A percentile compares a stretch with the other conserved stretches of the same genome.
phyloP scores from a whole-genome alignment of 2,329 filamentous ascomycete genomes.

The Blastomyces percursus region DNA sequence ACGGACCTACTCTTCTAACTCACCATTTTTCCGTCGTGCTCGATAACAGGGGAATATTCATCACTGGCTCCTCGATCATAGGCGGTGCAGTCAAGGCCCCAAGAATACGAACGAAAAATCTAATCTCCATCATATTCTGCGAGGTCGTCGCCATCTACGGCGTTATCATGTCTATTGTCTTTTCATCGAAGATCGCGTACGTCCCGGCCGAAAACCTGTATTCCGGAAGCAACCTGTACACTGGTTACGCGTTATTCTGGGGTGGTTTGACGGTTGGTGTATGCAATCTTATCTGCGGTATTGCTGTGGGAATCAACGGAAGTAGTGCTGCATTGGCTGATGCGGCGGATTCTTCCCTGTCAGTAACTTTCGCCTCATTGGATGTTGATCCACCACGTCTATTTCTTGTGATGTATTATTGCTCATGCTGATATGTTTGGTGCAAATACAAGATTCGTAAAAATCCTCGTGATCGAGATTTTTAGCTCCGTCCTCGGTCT shows the following conservation, averaged over 20 bases:
- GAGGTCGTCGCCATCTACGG: conserved; percentile 99
- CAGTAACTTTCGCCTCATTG: conserved; percentile 31
- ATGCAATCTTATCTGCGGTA: conserved; percentile 92
- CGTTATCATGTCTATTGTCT: conserved; percentile 99
- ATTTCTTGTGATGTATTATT: background rate
- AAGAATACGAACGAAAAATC: conserved; percentile 96
- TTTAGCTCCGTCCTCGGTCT: conserved; percentile 96
- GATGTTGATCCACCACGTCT: background rate
- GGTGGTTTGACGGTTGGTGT: conserved; percentile 83
- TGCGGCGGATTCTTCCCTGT: conserved; percentile 84
- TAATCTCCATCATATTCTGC: conserved; percentile 99
- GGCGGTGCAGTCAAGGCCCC: conserved; percentile 94
- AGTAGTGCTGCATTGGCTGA: conserved; percentile 93
- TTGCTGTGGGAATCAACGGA: conserved; percentile 95
- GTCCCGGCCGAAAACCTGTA: conserved; percentile 56
- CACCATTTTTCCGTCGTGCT: conserved; percentile 19
- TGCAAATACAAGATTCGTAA: conserved; percentile 63
- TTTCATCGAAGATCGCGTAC: conserved; percentile 72
- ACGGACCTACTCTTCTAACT: conserved; percentile 2
- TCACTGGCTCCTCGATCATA: conserved; percentile 93
- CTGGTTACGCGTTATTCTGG: conserved; percentile 94
- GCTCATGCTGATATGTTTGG: conserved; percentile 13
- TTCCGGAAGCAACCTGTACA: conserved; percentile 76
- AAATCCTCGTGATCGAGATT: conserved; percentile 97
- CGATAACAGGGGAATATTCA: conserved; percentile 75